Evolutionary conservation across 1,139 yeast species (phyloP), one percentile per base, ranked within the genome.

Genomic region (Pneumocystis sp.): DNA sequence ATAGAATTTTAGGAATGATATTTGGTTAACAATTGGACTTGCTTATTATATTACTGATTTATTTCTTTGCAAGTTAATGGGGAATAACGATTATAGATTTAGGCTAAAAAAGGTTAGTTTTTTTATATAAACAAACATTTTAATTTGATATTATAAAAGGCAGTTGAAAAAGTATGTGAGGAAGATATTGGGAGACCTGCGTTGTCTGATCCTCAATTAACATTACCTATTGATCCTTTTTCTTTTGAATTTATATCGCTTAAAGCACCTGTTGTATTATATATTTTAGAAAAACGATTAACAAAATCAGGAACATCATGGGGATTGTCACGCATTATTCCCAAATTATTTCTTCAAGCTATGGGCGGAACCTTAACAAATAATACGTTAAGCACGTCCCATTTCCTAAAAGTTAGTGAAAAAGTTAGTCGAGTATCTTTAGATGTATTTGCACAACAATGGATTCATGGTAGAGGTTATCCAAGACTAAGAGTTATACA

Each of bases 241-340:
- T 87, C 85, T 66, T 77, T 93, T 31, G 79, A 77, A 0, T 89
- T 89, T 70, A 76, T 93, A 21, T 80, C 81, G 63, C 76, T 93
- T 63, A 95, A 95, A 72, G 85, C 97, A 0, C 97, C 97, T 0
- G 79, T 90, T 66, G 93, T 95, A 0, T 74, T 95, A 64, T 87
- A 84, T 71, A 90, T 93, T 63, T 78, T 95, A 42, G 97, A 95
- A 74, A 82, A 89, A 65, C 79, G 98, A 69, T 89, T 95, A 96
- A 91, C 97, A 0, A 93, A 93, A 72, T 89, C 97, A 0, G 98
- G 95, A 73, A 85, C 91, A 70, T 87, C 96, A 0, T 87, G 93
- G 74, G 98, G 98, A 1, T 79, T 95, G 67, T 85, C 93, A 0
- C 83, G 98, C 68, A 97, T 90, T 0, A 81, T 95, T 59, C 97